These are phyloP conservation scores for Ramaria sp. DNA, from an alignment of 768 basidiomycete species.

Conservation along the genomic window DNA sequence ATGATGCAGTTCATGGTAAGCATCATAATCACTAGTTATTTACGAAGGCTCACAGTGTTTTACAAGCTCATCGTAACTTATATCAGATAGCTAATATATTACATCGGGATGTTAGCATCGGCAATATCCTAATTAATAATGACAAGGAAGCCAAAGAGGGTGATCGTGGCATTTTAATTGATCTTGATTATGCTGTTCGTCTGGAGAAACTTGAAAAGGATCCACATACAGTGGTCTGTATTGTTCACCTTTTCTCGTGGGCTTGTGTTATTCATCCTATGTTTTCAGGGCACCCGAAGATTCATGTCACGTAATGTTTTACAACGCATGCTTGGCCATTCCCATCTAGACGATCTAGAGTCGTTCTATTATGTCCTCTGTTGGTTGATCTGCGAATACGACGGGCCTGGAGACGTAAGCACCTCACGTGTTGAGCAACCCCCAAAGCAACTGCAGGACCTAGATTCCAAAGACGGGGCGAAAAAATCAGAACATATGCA, in stretches of 20 bases:
- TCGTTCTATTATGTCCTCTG: slow-evolving; percentile 5
- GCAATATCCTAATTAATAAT: neutral
- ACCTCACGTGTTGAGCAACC: neutral
- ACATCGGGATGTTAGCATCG: slow-evolving; percentile 1
- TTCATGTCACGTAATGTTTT: slow-evolving; percentile 1
- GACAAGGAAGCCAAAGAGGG: neutral
- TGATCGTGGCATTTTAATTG: slow-evolving; percentile 1
- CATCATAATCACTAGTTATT: neutral
- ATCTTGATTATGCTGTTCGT: slow-evolving; percentile 1
- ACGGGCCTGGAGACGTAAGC: neutral
- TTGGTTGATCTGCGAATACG: slow-evolving; percentile 1
- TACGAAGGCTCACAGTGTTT: neutral
- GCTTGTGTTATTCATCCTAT: neutral
- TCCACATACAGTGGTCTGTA: neutral
- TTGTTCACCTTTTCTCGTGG: neutral
- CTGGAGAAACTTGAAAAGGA: neutral
- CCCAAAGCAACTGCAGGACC: neutral
- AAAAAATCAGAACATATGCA: neutral
- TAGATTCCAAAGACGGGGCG: neutral
- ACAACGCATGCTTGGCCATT: neutral
- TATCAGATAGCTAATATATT: neutral
- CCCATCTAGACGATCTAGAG: slow-evolving; percentile 5
- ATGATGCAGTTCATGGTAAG: neutral
- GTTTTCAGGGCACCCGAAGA: slow-evolving; percentile 1
- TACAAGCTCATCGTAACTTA: neutral